Conservation (phyloP, 2,329 filamentous ascomycete genomes). For the Cercospora sp. region DNA sequence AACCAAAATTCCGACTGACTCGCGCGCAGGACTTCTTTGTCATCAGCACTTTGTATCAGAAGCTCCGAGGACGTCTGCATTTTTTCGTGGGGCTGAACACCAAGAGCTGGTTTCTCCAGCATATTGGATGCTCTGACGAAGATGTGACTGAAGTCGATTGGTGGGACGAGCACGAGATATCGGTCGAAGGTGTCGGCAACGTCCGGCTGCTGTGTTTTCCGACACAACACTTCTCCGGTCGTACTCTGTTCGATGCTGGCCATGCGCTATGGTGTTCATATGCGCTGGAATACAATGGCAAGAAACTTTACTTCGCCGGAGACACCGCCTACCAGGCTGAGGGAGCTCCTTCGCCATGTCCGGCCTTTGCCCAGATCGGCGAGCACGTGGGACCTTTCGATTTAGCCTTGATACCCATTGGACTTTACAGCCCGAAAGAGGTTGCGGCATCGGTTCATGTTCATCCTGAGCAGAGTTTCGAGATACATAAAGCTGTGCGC, state of each 20-base stretch:
- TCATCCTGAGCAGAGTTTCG: slow-evolving; percentile 50
- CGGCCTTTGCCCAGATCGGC: slow-evolving; percentile 52
- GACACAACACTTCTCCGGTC: slow-evolving; percentile 50
- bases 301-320: slow-evolving; percentile 50
- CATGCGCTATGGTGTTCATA: slow-evolving; percentile 53
- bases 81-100: slow-evolving; percentile 48
- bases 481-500: slow-evolving; percentile 50
- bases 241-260: slow-evolving; percentile 43
- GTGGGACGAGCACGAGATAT: slow-evolving; percentile 49
- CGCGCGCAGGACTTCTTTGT: slow-evolving; percentile 51
- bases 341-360: slow-evolving; percentile 46
- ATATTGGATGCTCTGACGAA: slow-evolving; percentile 42
- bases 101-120: slow-evolving; percentile 41
- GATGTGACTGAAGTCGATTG: slow-evolving; percentile 53
- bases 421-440: slow-evolving; percentile 48
- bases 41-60: slow-evolving; percentile 44
- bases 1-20: slow-evolving; percentile 51
- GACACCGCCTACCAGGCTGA: slow-evolving; percentile 52
- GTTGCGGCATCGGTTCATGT: slow-evolving; percentile 50
- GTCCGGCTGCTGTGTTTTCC: slow-evolving; percentile 49
- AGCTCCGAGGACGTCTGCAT: slow-evolving; percentile 41
- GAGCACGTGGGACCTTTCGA: slow-evolving; percentile 51
- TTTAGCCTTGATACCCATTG: slow-evolving; percentile 52
- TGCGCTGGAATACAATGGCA: slow-evolving; percentile 40
- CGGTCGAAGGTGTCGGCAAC: slow-evolving; percentile 39